phyloP scores from a whole-genome alignment of 768 basidiomycete species.

The Melanogaster broomeanus region DNA sequence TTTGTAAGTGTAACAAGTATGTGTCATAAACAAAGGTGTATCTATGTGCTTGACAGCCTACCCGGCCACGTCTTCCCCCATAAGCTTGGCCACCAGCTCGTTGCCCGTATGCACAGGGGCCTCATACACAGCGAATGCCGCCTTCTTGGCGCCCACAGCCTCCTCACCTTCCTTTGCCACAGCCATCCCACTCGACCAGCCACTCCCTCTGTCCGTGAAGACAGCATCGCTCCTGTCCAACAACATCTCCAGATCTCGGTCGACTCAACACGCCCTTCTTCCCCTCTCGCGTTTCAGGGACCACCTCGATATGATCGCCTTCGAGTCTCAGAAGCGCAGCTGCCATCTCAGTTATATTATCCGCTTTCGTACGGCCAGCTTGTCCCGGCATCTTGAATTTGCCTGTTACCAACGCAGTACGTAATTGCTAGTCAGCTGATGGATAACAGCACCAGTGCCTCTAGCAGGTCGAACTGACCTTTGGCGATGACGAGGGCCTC shows the following conservation, averaged over 20 bases:
- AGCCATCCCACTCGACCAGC: conserved; percentile 62
- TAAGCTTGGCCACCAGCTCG: conserved; percentile 68
- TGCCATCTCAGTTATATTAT: conserved; percentile 80
- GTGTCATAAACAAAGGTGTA: too few relatives aligned
- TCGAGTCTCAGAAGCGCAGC: conserved; percentile 76
- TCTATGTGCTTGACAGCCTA: background rate
- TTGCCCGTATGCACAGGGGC: conserved; percentile 62
- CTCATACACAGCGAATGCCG: conserved; percentile 79
- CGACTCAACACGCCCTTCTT: conserved; percentile 75
- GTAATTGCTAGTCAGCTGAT: background rate
- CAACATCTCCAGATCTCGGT: conserved; percentile 77
- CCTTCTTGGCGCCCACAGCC: conserved; percentile 35
- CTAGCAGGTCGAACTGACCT: conserved; percentile 45
- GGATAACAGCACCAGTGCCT: background rate
- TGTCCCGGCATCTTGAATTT: conserved; percentile 80
- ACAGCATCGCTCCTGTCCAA: conserved; percentile 79
- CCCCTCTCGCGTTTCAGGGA: conserved; percentile 64
- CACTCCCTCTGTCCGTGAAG: conserved; percentile 66
- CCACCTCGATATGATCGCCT: conserved; percentile 88
- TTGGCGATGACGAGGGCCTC: conserved; percentile 96
- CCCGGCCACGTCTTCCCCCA: conserved; percentile 45
- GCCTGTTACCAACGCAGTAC: conserved; percentile 41
- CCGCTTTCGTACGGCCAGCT: conserved; percentile 52
- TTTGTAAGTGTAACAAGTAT: too few relatives aligned
- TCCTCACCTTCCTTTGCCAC: conserved; percentile 20